These are phyloP conservation scores for Iris macrosiphon DNA, from an alignment of 106 monocot genomes.

Conservation along the genomic window DNA sequence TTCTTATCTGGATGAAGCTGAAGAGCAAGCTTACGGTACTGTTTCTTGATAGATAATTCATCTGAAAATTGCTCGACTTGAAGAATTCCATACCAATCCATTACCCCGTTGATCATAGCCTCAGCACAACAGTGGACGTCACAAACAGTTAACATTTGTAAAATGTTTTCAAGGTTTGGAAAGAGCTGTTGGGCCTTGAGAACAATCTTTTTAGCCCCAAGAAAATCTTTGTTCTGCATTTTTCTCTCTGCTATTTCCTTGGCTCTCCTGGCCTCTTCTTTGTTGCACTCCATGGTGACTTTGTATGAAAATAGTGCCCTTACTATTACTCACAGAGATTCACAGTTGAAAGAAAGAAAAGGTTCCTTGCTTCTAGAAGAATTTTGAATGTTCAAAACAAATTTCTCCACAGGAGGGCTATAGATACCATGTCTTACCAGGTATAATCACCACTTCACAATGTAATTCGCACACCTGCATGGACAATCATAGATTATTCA, in stretches of 20 bases:
- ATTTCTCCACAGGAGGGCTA: too few species aligned
- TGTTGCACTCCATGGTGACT: slow-evolving; percentile 76
- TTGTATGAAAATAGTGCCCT: not conserved
- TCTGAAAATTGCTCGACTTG: slow-evolving; percentile 49
- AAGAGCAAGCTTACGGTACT: slow-evolving; percentile 69
- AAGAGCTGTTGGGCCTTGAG: slow-evolving; percentile 59
- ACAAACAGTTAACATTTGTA: slow-evolving; percentile 66
- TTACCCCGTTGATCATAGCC: slow-evolving; percentile 34
- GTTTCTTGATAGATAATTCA: slow-evolving; percentile 53
- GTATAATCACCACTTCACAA: too few species aligned
- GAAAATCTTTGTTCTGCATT: slow-evolving; percentile 49
- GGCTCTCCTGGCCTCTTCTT: slow-evolving; percentile 73
- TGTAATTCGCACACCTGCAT: too few species aligned
- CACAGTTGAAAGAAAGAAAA: too few species aligned
- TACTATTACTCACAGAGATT: not conserved
- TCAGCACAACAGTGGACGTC: slow-evolving; percentile 63
- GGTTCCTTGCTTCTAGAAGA: too few species aligned
- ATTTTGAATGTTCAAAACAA: too few species aligned
- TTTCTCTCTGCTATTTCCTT: slow-evolving; percentile 62
- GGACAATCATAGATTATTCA: too few species aligned
- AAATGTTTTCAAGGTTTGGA: slow-evolving; percentile 68
- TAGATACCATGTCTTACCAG: too few species aligned
- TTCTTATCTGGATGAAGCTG: slow-evolving; percentile 83
- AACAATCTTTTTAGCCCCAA: slow-evolving; percentile 43
- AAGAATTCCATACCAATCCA: slow-evolving; percentile 63